These are phyloP conservation scores for Polytrichum formosum DNA, from an alignment of 225 moss, liverwort and hornwort genomes.

Conservation along the genomic window DNA sequence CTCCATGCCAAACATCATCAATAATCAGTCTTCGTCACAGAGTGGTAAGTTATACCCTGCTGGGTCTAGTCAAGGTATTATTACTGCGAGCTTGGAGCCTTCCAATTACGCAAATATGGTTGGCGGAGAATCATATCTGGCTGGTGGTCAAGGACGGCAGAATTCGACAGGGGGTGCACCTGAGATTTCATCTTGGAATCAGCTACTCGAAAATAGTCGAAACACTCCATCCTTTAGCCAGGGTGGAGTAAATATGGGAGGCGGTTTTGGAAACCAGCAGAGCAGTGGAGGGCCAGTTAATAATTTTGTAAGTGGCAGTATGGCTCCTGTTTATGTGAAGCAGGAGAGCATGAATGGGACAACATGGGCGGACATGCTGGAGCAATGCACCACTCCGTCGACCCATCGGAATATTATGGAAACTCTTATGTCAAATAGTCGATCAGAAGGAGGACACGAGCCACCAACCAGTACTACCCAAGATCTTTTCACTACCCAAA, in stretches of 20 bases:
- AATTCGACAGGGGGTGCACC: slow-evolving; percentile 14
- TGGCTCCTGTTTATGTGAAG: slow-evolving; percentile 30
- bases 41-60: neutral
- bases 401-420: slow-evolving; percentile 41
- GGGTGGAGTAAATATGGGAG: slow-evolving; percentile 12
- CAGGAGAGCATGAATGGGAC: slow-evolving; percentile 44
- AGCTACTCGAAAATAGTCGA: slow-evolving; percentile 23
- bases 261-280: slow-evolving; percentile 14
- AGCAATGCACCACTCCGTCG: slow-evolving; percentile 42
- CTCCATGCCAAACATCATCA: neutral
- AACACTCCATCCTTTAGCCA: slow-evolving; percentile 13
- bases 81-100: neutral
- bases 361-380: slow-evolving; percentile 45
- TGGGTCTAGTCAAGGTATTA: neutral
- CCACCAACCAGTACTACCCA: slow-evolving; percentile 15
- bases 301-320: slow-evolving; percentile 14
- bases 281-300: slow-evolving; percentile 13
- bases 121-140: slow-evolving; percentile 24
- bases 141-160: slow-evolving; percentile 26
- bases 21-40: neutral
- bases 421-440: slow-evolving; percentile 30
- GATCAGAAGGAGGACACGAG: slow-evolving; percentile 18
- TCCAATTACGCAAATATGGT: slow-evolving; percentile 20
- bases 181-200: slow-evolving; percentile 26
- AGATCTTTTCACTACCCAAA: slow-evolving; percentile 33